Evolutionary conservation across 352 stramenopile species (phyloP), one percentile per base, ranked within the genome.

Genomic region (Globisporangium paroecandrum): DNA sequence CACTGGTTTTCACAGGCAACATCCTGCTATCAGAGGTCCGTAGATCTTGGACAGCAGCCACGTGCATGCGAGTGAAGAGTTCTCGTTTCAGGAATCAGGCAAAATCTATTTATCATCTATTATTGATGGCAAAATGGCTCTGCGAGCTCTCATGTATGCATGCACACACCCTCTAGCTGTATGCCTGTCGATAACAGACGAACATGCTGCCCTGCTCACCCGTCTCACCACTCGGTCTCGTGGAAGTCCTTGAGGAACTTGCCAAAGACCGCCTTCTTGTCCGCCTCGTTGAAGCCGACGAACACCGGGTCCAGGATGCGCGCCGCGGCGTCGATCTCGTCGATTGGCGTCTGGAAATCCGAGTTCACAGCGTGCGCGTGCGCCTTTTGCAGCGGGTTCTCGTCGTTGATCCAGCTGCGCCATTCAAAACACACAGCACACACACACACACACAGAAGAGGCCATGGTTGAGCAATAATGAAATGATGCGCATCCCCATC

Each of bases 311-410:
- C 97, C 27, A 99, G 72, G 27, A 99, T 96, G 34, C 97, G 89
- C 15, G 95, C 92, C 6, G 97, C 88, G 3, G 96, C 97, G 78
- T 99, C 97, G 54, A 99, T 90, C 80, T 99, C 97, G 79, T 99
- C 97, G 70, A 99, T 99, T 7, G 97, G 97, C 32, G 96, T 99
- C 84, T 96, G 96, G 79, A 99, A 99, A 61, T 97, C 81, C 77
- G 98, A 96, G 13, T 77, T 89, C 59, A 90, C 69, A 0, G 94
- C 94, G 68, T 97, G 95, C 46, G 95, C 94, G 58, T 93, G 91
- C 5, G 96, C 96, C 75, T 97, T 96, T 63, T 97, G 87, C 36
- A 98, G 71, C 47, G 97, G 97, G 82, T 99, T 98, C 74, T 99
- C 97, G 77, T 99, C 96, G 78, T 99, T 99, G 79, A 99, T 98